A percentile compares a stretch with the other conserved stretches of the same genome.
Conservation (phyloP, 179 eudicot species). For the Silene noctiflora region DNA sequence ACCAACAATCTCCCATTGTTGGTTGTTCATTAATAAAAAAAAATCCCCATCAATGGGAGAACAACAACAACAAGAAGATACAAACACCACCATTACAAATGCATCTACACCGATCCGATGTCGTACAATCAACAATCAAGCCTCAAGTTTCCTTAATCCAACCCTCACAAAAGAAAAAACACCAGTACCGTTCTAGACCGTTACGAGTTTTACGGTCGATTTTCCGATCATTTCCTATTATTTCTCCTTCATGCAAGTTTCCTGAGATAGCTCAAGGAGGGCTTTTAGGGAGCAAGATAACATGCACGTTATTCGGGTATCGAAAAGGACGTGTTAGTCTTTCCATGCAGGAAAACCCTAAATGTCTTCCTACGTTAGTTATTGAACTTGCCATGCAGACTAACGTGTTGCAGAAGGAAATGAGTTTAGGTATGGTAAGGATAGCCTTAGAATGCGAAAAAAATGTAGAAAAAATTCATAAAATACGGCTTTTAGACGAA, state of each 20-base stretch:
- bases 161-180: slow-evolving; percentile 49
- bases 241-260: slow-evolving; percentile 48
- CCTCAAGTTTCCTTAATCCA: slow-evolving; percentile 40
- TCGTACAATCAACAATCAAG: slow-evolving; percentile 11
- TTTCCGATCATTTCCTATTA: slow-evolving; percentile 59
- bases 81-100: slow-evolving; percentile 5
- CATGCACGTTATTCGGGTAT: slow-evolving; percentile 64
- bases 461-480: slow-evolving; percentile 35
- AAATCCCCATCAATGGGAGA: slow-evolving; percentile 54
- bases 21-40: slow-evolving; percentile 19
- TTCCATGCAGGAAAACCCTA: slow-evolving; percentile 62
- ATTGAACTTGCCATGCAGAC: slow-evolving; percentile 69
- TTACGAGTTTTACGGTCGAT: slow-evolving; percentile 50
- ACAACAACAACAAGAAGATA: slow-evolving; percentile 21
- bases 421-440: slow-evolving; percentile 66
- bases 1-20: slow-evolving; percentile 41
- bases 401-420: slow-evolving; percentile 49
- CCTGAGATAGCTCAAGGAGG: slow-evolving; percentile 34
- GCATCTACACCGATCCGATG: slow-evolving; percentile 12
- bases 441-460: slow-evolving; percentile 77
- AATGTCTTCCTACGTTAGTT: slow-evolving; percentile 52
- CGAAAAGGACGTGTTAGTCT: slow-evolving; percentile 63
- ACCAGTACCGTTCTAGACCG: slow-evolving; percentile 16
- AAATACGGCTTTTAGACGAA: slow-evolving; percentile 47
- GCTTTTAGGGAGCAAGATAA: slow-evolving; percentile 29